Base-by-base conservation (phyloP, 345 rosid species). In the Eucalyptus cloeziana region DNA sequence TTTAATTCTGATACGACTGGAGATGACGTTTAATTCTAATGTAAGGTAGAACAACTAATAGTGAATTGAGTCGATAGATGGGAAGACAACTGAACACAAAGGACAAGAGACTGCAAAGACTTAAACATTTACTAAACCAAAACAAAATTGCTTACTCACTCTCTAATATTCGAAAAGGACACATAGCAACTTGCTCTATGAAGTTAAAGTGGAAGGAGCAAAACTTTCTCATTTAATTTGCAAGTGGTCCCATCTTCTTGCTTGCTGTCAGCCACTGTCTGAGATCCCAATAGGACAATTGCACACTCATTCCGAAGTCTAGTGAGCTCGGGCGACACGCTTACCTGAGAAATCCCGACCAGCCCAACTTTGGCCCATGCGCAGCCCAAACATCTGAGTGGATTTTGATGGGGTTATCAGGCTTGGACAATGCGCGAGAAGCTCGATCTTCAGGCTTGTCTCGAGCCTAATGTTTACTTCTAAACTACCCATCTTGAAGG, bases 1-100 rank as follows among this genome's bases (percentile, higher is more conserved):
- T 9, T 22, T 56, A 6, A 2, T 56, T 56, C 0, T 56, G 0
- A 56, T 56, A 22, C 3, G 1, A 56, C 3, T 56, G 0, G 0
- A 56, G 62, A 56, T 2, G 4, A 56, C 30, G 0, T 56, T 2
- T 56, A 1, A 56, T 56, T 56, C 0, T 4, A 56, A 0, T 24
- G 5, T 56, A 0, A 56, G 12, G 5, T 24, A 1, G 0, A 56
- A 56, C 12, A 56, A 24, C 30, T 24, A 56, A 3, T 3, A 56
- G 0, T 56, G 13, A 8, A 56, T 0, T 24, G 30, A 56, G 30
- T 56, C 62, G 0, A 56, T 56, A 10, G 13, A 56, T 56, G 13
- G 0, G 5, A 56, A 56, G 3, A 56, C 4, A 56, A 4, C 0
- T 56, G 13, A 56, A 0, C 62, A 56, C 62, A 2, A 24, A 56